A percentile compares a stretch with the other conserved stretches of the same genome.
These are phyloP conservation scores for Fusarium sp. DNA, from an alignment of 2,329 filamentous ascomycete genomes.

Conservation along the genomic window DNA sequence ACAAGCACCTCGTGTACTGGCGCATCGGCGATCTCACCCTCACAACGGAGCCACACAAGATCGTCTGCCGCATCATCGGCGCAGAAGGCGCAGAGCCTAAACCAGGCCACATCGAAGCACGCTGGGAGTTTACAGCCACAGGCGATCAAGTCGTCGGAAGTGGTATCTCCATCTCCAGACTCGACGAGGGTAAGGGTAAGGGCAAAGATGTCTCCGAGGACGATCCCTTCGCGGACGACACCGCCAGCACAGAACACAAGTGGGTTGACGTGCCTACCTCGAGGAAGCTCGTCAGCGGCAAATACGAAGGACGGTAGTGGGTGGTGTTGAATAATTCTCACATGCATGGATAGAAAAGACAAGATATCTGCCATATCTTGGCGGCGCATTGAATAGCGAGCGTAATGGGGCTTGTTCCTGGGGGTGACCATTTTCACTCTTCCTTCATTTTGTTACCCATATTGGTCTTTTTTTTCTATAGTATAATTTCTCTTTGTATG, in stretches of 20 bases:
- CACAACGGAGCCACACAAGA: constrained; percentile 72
- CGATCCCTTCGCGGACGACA: constrained; percentile 75
- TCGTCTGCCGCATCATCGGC: constrained; percentile 81
- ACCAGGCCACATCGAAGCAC: constrained; percentile 81
- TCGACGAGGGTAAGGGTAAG: constrained; percentile 62
- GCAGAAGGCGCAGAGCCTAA: constrained; percentile 76
- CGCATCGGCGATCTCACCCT: constrained; percentile 78
- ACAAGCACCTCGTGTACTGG: constrained; percentile 83
- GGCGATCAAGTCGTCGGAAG: constrained; percentile 60
- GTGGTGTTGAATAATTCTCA: constrained; percentile 9
- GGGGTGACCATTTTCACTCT: constrained; percentile 34
- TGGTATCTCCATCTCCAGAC: constrained; percentile 71
- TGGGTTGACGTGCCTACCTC: constrained; percentile 75
- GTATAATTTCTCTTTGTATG: constrained; percentile 25
- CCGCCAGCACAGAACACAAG: constrained; percentile 43
- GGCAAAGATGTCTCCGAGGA: constrained; percentile 60
- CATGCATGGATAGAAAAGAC: constrained; percentile 34
- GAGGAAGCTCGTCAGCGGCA: constrained; percentile 77
- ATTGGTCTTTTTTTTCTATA: background rate
- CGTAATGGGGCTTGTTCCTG: constrained; percentile 32
- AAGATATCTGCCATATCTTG: constrained; percentile 42
- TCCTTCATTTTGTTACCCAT: constrained; percentile 22
- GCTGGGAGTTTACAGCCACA: constrained; percentile 71
- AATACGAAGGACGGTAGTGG: constrained; percentile 68
- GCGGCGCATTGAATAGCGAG: constrained; percentile 45